A percentile compares a stretch with the other conserved stretches of the same genome.
Evolutionary conservation across 352 stramenopile species (phyloP).

Genomic region (Blastocystis hominis): DNA sequence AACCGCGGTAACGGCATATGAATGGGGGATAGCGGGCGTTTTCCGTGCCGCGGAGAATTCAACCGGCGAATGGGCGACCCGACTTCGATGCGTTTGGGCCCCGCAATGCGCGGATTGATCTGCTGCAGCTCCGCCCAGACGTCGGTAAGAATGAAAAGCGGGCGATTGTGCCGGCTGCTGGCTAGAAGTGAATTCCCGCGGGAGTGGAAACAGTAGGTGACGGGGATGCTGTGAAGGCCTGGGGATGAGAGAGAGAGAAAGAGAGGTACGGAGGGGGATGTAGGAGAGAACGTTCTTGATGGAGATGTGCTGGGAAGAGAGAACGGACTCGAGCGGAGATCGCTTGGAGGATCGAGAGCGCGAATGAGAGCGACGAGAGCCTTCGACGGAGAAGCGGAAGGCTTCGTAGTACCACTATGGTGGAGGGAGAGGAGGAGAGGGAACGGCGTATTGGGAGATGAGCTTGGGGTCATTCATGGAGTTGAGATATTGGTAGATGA

Average conservation of each 20-base stretch:
- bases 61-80: not conserved
- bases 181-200: not conserved
- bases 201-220: not conserved
- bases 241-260: not conserved
- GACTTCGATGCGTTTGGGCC: not conserved
- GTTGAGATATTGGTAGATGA: not conserved
- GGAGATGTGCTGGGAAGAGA: not conserved
- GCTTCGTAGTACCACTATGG: conserved; percentile 1
- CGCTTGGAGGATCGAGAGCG: conserved; percentile 76
- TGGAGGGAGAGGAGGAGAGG: not conserved
- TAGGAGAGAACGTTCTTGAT: not conserved
- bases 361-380: conserved; percentile 81
- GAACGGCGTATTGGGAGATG: not conserved
- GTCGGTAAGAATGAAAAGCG: not conserved
- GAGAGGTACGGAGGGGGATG: not conserved
- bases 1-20: too few relatives aligned
- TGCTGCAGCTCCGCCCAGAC: not conserved
- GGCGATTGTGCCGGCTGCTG: not conserved
- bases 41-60: not conserved
- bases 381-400: conserved; percentile 67
- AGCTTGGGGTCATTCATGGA: not conserved
- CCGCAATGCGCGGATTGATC: not conserved
- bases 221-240: not conserved
- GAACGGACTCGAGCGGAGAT: conserved; percentile 15
- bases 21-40: not conserved